These are phyloP conservation scores for Sordariomycetes sp. DNA, from an alignment of 2,329 filamentous ascomycete genomes.

Conservation along the genomic window DNA sequence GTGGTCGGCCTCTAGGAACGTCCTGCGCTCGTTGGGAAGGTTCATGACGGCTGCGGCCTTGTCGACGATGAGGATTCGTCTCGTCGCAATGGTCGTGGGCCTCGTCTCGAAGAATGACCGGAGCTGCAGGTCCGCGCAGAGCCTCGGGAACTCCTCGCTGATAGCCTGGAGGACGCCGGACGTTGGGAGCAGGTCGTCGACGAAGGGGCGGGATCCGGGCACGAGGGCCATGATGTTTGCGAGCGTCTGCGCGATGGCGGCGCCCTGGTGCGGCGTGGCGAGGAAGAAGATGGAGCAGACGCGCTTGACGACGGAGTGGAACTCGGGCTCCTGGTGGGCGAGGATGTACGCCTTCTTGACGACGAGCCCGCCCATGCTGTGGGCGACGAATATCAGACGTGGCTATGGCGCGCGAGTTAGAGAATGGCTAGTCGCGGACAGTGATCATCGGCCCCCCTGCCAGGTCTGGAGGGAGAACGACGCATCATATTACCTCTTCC, in stretches of 20 bases:
- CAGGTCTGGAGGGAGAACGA: no score
- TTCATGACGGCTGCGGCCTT: constrained; percentile 16
- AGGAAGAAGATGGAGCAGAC: constrained; percentile 20
- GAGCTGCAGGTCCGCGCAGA: constrained; percentile 6
- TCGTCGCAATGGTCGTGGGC: not conserved
- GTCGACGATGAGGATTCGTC: constrained; percentile 15
- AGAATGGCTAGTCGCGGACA: no score
- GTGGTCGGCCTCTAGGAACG: constrained; percentile 16
- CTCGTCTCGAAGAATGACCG: not conserved
- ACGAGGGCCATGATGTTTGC: not conserved
- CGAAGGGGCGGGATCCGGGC: constrained; percentile 11
- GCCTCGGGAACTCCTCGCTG: constrained; percentile 19
- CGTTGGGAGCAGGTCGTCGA: constrained; percentile 14
- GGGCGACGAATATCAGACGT: constrained; percentile 18
- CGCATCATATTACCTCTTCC: not conserved
- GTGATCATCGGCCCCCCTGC: no score
- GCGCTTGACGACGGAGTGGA: constrained; percentile 2
- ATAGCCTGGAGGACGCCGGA: constrained; percentile 15
- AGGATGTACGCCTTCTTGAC: constrained; percentile 21
- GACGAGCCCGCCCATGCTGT: constrained; percentile 24
- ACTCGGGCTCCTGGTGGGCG: constrained; percentile 8
- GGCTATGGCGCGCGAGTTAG: constrained; percentile 9
- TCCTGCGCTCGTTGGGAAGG: constrained; percentile 13
- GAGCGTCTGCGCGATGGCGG: constrained; percentile 12
- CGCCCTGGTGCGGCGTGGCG: constrained; percentile 21